Evolutionary conservation across 31 red algal species (phyloP), one percentile per base, ranked within the genome.

Genomic region (Odonthalia washingtoniensis): DNA sequence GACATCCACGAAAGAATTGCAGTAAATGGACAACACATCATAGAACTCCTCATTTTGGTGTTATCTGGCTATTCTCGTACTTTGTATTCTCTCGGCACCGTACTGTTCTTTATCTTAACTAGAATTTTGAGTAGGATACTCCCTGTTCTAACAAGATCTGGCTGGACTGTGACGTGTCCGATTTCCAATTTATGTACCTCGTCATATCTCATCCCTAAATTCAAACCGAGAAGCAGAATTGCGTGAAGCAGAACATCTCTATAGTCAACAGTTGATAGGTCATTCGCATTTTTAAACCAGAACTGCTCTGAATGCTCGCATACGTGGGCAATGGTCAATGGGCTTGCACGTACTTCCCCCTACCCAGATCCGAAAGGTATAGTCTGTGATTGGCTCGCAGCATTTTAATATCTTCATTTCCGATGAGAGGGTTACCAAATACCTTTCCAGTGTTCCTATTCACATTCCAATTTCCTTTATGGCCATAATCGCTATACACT

Each of bases 1-100:
- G 52, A 34, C 9, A 92, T 1, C 90, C 90, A 92, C 3, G 82
- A 43, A 65, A 83, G 75, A 30, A 92, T 33, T 40, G 89, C 72
- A 18, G 78, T 37, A 81, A 86, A 92, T 44, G 43, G 46, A 36
- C 40, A 78, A 18, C 6, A 53, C 35, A 80, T 0, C 5, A 60
- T 61, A 80, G 80, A 70, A 40, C 30, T 69, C 27, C 62, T 0
- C 24, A 83, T 38, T 5, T 14, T 0, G 0, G 61, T 68, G 30
- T 84, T 84, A 4, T 0, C 81, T 0, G 81, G 81, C 81, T 60
- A 84, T 14, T 45, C 40, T 27, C 81, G 65, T 2, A 84, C 18
- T 4, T 12, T 52, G 32, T 84, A 84, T 26, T 70, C 5, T 16
- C 66, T 43, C 12, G 37, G 65, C 26, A 26, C 33, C 2, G 64